These are phyloP conservation scores for Cercospora brassicicola DNA, from an alignment of 2,329 filamentous ascomycete species.

Conservation along the genomic window DNA sequence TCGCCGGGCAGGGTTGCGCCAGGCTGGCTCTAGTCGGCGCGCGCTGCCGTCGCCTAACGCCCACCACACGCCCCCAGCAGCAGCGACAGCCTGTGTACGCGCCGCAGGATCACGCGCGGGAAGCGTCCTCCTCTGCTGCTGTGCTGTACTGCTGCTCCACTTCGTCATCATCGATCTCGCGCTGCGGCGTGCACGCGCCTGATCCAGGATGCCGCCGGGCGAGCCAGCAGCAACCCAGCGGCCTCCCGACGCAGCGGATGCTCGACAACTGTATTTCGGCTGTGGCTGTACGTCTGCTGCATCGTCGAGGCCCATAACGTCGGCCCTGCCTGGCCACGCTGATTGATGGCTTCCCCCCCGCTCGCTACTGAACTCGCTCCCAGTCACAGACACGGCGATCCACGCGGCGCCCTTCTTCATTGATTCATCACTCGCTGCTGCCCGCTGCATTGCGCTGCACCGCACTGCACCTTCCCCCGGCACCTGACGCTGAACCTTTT, in stretches of 20 bases:
- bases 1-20: too few relatives aligned
- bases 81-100: too few relatives aligned
- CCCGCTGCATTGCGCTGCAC: not conserved
- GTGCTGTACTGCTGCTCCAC: not conserved
- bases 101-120: too few relatives aligned
- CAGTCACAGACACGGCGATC: not conserved
- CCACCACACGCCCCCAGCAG: not conserved
- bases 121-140: too few relatives aligned
- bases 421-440: not conserved
- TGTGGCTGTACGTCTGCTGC: conserved; percentile 16
- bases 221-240: not conserved
- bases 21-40: not conserved
- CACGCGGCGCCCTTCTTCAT: not conserved
- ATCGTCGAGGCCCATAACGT: conserved; percentile 13
- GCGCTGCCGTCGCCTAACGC: conserved; percentile 2
- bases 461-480: conserved; percentile 4
- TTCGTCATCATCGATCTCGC: not conserved
- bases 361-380: not conserved
- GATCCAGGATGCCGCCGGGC: not conserved
- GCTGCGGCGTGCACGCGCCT: not conserved
- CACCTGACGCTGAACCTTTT: conserved; percentile 20
- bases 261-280: conserved; percentile 14
- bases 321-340: conserved; percentile 1
- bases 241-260: conserved; percentile 12
- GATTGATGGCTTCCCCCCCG: conserved; percentile 3